Evolutionary conservation across 108 stramenopile species (phyloP), one percentile per base, ranked within the genome.

Genomic region (Schizochytrium sp.): DNA sequence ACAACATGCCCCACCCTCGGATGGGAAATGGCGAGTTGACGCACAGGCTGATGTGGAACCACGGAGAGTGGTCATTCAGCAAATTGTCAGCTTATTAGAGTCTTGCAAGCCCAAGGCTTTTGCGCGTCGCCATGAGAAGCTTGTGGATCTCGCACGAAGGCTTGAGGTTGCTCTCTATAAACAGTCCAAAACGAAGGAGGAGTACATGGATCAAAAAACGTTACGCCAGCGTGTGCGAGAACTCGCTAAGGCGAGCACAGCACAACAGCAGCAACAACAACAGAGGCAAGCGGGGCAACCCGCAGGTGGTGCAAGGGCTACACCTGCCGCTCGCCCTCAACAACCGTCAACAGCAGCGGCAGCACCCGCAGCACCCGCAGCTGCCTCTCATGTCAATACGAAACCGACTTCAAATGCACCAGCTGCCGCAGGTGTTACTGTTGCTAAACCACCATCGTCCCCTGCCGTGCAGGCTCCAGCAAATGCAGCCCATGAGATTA

Each of bases 71-170:
- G 76, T 83, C 76, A 83, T 83, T n/a, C 76, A 83, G 15, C 76
- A 83, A 55, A 83, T 83, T 28, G 76, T 83, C 5, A 38, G n/a
- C 17, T 50, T 83, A 12, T 40, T 83, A n/a, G 76, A 83, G 76
- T 55, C 50, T 28, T 83, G 76, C 76, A 97, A 96, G 72, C 97
- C 97, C 50, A 96, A 98, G 89, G 97, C 98, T 3, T 95, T 97
- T 41, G 93, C 95, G 87, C 96, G 97, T 91, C 97, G 97, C 96
- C 91, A 96, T 89, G 95, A 96, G 89, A 97, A 97, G 87, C 94
- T 98, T 8, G 96, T 97, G 8, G 96, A 97, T 91, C 97, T 98
- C 97, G 98, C 98, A 0, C 97, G 97, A 87, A 93, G 97, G 44
- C 92, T 98, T 73, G 98, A 98, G 87, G 97, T 97, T 88, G 95